phyloP scores from a whole-genome alignment of 768 basidiomycete genomes.

The Tylopilus felleus region DNA sequence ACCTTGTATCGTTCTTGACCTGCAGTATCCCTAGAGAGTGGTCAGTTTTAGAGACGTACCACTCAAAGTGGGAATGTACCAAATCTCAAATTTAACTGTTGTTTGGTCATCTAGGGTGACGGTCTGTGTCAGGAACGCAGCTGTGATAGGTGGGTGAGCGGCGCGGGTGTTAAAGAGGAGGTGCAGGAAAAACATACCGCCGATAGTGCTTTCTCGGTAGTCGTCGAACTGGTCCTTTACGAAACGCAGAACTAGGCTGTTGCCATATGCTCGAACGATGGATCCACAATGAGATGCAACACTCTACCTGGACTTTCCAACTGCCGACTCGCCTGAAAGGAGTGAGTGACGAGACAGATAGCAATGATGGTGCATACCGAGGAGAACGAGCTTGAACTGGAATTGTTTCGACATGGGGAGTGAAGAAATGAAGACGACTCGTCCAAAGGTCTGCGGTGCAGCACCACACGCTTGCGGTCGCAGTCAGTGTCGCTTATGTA shows the following conservation, averaged over 20 bases:
- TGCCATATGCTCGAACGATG: constrained; percentile 24
- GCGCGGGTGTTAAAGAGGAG: not conserved
- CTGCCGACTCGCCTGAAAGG: constrained; percentile 85
- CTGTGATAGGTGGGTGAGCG: constrained; percentile 39
- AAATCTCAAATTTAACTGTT: constrained; percentile 97
- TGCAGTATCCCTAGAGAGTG: constrained; percentile 76
- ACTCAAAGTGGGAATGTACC: constrained; percentile 47
- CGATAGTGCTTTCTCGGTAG: constrained; percentile 92
- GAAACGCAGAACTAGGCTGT: constrained; percentile 89
- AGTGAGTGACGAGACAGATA: constrained; percentile 7
- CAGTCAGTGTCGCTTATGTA: constrained; percentile 24
- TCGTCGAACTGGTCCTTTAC: constrained; percentile 97
- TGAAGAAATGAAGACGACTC: constrained; percentile 16
- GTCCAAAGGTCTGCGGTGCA: not conserved
- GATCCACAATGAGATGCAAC: constrained; percentile 10
- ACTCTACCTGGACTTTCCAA: constrained; percentile 88
- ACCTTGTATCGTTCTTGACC: constrained; percentile 95
- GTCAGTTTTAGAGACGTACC: not conserved
- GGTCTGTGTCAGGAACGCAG: constrained; percentile 98
- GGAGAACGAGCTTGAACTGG: constrained; percentile 94
- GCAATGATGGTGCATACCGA: constrained; percentile 52
- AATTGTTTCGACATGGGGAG: constrained; percentile 83
- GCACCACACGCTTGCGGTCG: constrained; percentile 5
- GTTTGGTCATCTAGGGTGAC: constrained; percentile 86
- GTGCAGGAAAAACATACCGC: constrained; percentile 46